A percentile compares a stretch with the other conserved stretches of the same genome.
These are phyloP conservation scores for Suillus spraguei DNA, from an alignment of 768 basidiomycete species.

Conservation along the genomic window DNA sequence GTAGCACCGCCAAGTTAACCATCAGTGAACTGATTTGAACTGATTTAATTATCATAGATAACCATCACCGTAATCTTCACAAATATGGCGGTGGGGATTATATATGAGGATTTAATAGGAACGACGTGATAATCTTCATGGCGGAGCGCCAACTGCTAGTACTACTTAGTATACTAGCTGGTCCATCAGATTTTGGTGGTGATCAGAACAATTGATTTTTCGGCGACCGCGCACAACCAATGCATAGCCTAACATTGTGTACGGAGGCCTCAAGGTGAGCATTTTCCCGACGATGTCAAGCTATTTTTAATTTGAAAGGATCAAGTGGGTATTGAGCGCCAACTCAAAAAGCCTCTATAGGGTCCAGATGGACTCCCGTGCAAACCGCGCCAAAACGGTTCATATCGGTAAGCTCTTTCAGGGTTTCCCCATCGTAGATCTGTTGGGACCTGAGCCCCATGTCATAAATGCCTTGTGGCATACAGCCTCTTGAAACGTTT, in stretches of 20 bases:
- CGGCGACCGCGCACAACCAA: not conserved
- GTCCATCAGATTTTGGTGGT: not conserved
- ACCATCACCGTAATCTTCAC: no score
- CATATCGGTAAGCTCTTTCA: not conserved
- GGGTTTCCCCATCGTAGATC: not conserved
- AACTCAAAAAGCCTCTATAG: not conserved
- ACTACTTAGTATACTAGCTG: no score
- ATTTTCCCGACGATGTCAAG: not conserved
- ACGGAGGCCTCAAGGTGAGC: not conserved
- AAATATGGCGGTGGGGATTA: no score
- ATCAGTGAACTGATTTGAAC: no score
- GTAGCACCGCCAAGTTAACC: no score
- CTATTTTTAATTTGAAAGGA: not conserved
- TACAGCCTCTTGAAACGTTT: not conserved
- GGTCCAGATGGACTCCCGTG: not conserved
- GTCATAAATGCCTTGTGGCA: not conserved
- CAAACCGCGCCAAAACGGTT: not conserved
- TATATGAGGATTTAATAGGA: no score
- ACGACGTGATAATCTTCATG: no score
- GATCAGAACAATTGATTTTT: not conserved
- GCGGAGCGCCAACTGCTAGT: no score
- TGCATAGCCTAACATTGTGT: not conserved
- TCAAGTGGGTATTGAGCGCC: not conserved
- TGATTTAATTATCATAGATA: no score
- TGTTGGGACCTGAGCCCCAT: constrained; percentile 5